Base-by-base conservation (phyloP, 2,329 filamentous ascomycete species). In the Emericellopsis cladophorae region DNA sequence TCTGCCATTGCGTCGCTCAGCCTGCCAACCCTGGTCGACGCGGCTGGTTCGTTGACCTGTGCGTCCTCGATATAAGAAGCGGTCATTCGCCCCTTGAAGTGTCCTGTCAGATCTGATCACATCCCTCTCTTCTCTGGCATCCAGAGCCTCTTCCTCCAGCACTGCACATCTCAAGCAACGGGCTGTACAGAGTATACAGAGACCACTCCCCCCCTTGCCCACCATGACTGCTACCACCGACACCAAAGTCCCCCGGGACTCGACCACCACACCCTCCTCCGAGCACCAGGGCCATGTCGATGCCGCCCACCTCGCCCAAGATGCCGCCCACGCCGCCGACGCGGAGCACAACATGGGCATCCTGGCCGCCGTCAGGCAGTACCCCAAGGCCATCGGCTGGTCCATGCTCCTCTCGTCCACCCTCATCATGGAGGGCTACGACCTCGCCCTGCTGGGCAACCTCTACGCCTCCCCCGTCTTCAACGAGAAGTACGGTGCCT, bases 381-480 rank as follows among this genome's bases (percentile, higher is more conserved):
- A 68, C 35, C 65, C 64, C 31, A 65, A 69, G 34, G 67, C 67
- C 15, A 65, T 70, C 31, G 61, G 56, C 21, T 70, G 66, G 66
- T 70, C 66, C 1, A 51, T 67, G 29, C 52, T 69, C 0, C 45
- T 70, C 10, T 68, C 65, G 0, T 58, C 58, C 4, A 67, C 66
- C 2, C 57, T 70, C 35, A 65, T 70, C 54, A 70, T 70, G 67
- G 66, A 69, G 44, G 66, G 66, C 1, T 69, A 74, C 49, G 70
- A 74, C 46, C 60, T 71, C 7, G 67, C 67, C 1, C 52, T 74
- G 0, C 53, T 74, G 4, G 59, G 63, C 2, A 69, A 65, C 36
- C 57, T 74, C 32, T 74, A 70, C 46, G 67, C 63, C 6, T 70
- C 66, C 21, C 61, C 54, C 1, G 60, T 49, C 35, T 72, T 66